phyloP scores from a whole-genome alignment of 2,329 filamentous ascomycete species.

The Neonectria sp. region DNA sequence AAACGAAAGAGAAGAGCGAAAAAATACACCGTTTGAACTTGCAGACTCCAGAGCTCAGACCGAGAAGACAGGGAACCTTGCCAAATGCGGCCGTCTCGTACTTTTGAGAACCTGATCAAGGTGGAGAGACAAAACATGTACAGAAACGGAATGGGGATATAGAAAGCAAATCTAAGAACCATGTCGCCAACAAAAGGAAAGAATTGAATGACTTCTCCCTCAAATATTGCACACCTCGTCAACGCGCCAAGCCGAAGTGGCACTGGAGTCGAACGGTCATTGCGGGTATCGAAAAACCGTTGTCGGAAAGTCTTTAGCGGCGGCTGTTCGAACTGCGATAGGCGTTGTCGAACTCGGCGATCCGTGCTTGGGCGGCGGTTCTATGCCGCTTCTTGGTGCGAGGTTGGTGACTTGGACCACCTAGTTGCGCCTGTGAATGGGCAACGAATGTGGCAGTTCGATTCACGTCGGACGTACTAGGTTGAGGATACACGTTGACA shows the following conservation, averaged over 20 bases:
- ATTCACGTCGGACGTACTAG: not conserved
- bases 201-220: not conserved
- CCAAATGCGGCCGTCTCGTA: not conserved
- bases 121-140: not conserved
- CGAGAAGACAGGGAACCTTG: not conserved
- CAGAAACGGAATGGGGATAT: not conserved
- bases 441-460: not conserved
- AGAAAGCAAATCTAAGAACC: not conserved
- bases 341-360: not conserved
- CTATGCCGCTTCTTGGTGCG: not conserved
- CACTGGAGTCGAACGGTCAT: not conserved
- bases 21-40: not conserved
- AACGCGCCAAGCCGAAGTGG: not conserved
- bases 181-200: not conserved
- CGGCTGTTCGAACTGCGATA: not conserved
- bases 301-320: not conserved
- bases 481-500: not conserved
- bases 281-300: not conserved
- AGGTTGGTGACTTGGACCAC: not conserved
- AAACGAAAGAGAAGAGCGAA: not conserved
- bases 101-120: not conserved
- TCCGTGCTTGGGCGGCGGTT: not conserved
- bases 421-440: not conserved
- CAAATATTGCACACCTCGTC: not conserved
- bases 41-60: not conserved